These are phyloP conservation scores for Didymella lethalis DNA, from an alignment of 2,329 filamentous ascomycete species.

Conservation along the genomic window DNA sequence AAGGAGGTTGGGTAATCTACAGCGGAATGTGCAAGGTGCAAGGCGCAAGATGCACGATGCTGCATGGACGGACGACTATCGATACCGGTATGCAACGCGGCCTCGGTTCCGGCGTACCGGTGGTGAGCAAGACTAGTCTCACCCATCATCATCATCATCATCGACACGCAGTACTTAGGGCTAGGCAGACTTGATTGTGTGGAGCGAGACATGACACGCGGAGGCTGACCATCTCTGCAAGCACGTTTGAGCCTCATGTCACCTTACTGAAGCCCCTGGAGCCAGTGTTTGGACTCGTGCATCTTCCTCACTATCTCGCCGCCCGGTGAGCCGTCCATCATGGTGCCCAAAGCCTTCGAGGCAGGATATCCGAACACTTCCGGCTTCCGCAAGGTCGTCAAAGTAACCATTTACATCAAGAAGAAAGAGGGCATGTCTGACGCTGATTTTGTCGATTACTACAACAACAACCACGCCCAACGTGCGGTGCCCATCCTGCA, in stretches of 20 bases:
- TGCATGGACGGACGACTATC: constrained; percentile 9
- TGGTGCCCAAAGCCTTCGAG: constrained; percentile 55
- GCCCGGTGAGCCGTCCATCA: constrained; percentile 35
- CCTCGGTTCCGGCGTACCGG: constrained; percentile 12
- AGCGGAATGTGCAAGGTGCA: constrained; percentile 22
- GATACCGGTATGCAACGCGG: constrained; percentile 17
- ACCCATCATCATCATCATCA: constrained; percentile 7
- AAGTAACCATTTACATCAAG: constrained; percentile 57
- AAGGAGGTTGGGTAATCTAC: constrained; percentile 10
- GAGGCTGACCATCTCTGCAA: neutral
- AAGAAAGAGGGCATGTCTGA: constrained; percentile 58
- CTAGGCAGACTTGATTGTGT: neutral
- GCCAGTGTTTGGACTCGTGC: neutral
- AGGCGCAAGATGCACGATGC: constrained; percentile 13
- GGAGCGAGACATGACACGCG: neutral
- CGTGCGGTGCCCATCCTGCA: constrained; percentile 55
- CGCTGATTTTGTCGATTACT: constrained; percentile 55
- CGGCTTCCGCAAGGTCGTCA: constrained; percentile 58
- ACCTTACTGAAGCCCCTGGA: neutral
- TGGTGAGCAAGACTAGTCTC: constrained; percentile 10
- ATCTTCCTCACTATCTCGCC: neutral
- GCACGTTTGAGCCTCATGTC: neutral
- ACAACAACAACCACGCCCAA: constrained; percentile 56
- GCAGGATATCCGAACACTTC: constrained; percentile 52
- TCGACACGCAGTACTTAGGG: constrained; percentile 1